Base-by-base conservation (phyloP, 2,329 filamentous ascomycete species). In the Aspergillus sp. region DNA sequence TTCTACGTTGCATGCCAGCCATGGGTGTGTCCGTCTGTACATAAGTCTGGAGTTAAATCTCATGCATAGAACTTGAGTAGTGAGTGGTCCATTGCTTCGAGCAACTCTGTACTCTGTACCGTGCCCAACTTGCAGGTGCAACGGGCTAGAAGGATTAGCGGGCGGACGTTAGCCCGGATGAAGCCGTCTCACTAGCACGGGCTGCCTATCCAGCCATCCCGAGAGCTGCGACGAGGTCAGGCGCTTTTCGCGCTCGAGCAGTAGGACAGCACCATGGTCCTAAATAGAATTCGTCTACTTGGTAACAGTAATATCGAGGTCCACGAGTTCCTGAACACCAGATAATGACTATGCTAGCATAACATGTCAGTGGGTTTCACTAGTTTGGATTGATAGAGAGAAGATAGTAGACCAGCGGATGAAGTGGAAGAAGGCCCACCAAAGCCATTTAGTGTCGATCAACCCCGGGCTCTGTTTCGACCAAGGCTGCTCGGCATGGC, bases 401-500 rank as follows among this genome's bases (percentile, higher is more conserved):
- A 36, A 8, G 7, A 27, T 8, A 27, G 25, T 36, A 13, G 32
- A 13, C 32, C 5, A 36, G 27, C 27, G 27, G 27, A 11, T 30
- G 32, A 36, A 30, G 41, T 44, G 19, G 25, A 8, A 42, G 27
- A 38, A 44, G 58, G 54, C 54, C 58, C 61, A 60, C 61, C 39
- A 27, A 38, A 13, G 23, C 11, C 21, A 21, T 17, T 55, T 53
- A 54, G 57, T 57, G 61, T 58, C 61, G 61, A 62, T 62, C 61
- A 58, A 48, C 57, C 58, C 36, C 27, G 47, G 38, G 21, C 53
- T 60, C 27, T 21, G 54, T 49, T 42, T 57, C 52, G 44, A 54
- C 54, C 53, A 30, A 36, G 39, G 53, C 53, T 54, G 52, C 58
- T 56, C 57, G 57, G 50, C 57, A 39, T 44, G 49, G 58, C 58